Evolutionary conservation across 78 protist genomes (phyloP), one percentile per base, ranked within the genome.

Genomic region (Capsaspora owczarzaki): DNA sequence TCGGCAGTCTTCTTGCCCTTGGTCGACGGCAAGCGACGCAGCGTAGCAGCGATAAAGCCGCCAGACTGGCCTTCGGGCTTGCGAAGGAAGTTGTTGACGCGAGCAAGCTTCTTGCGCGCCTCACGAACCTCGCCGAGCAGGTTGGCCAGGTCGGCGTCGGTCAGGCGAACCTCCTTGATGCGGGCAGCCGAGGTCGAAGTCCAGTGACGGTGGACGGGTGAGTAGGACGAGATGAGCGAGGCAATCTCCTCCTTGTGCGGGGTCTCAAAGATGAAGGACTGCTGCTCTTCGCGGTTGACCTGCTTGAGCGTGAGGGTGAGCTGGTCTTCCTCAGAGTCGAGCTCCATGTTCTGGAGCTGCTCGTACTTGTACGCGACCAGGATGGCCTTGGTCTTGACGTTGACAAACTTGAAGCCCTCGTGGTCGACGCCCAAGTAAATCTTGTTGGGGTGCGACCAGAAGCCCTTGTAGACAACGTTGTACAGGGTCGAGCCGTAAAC

Each of bases 141-240:
- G 33, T n/a, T 4, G 31, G 74, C 46, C 46, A 40, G 5, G 74
- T 35, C 43, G 74, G 0, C 3, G 49, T 68, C 49, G 38, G 14
- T 4, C 47, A 16, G 6, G 35, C 40, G 19, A 33, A 14, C 35
- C 33, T 40, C 35, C 47, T 35, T 14, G 49, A 20, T 46, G 49
- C 2, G 31, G 16, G 8, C 47, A 5, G 14, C 38, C 29, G 6
- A 43, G 16, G 1, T 23, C 46, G 14, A 1, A 20, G 1, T 68
- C 46, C 74, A 35, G 27, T 68, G 2, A 46, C 74, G 74, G 74
- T 68, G 74, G 10, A 16, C 31, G 27, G 74, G 74, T 29, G 74
- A 68, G 46, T 68, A 68, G 46, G 27, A 5, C 46, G 43, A 5
- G 29, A 68, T 68, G 27, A 68, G 74, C 35, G 14, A 14, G 23